Conservation (phyloP, 305 asterid species). For the Solanum hybrid region DNA sequence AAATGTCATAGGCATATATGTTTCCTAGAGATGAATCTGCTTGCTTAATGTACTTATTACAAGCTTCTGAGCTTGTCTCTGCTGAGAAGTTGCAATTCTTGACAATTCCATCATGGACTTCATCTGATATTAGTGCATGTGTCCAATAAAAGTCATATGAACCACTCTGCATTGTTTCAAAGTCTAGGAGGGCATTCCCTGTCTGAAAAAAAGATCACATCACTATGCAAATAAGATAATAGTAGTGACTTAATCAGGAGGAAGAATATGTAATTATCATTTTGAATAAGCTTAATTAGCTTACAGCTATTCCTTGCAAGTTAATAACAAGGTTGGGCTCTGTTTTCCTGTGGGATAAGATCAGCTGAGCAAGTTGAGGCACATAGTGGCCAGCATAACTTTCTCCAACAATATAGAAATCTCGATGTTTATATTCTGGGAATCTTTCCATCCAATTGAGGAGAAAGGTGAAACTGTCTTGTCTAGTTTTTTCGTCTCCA, state of each 20-base stretch:
- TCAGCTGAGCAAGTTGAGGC: constrained; percentile 51
- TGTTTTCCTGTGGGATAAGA: constrained; percentile 39
- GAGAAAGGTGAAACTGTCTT: constrained; percentile 41
- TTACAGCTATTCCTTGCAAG: constrained; percentile 52
- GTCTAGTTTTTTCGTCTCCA: constrained; percentile 37
- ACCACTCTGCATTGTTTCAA: constrained; percentile 27
- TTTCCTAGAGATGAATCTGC: constrained; percentile 7
- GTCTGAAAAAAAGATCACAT: constrained; percentile 25
- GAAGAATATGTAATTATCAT: constrained; percentile 11
- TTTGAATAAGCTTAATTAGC: neutral
- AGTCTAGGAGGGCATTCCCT: constrained; percentile 54
- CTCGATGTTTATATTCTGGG: constrained; percentile 55
- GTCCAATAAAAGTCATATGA: constrained; percentile 38
- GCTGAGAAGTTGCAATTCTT: constrained; percentile 27
- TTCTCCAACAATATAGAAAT: constrained; percentile 54
- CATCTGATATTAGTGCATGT: constrained; percentile 52
- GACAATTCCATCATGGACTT: constrained; percentile 26
- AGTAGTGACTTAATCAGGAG: constrained; percentile 23
- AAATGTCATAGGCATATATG: constrained; percentile 24
- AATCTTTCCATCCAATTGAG: constrained; percentile 63
- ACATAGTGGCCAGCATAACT: constrained; percentile 62
- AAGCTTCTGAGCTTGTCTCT: neutral
- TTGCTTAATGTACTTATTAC: neutral
- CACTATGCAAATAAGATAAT: neutral
- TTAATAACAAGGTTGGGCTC: constrained; percentile 37